These are phyloP conservation scores for Pyropia yezoensis DNA, from an alignment of 23 red algal species.

Conservation along the genomic window DNA sequence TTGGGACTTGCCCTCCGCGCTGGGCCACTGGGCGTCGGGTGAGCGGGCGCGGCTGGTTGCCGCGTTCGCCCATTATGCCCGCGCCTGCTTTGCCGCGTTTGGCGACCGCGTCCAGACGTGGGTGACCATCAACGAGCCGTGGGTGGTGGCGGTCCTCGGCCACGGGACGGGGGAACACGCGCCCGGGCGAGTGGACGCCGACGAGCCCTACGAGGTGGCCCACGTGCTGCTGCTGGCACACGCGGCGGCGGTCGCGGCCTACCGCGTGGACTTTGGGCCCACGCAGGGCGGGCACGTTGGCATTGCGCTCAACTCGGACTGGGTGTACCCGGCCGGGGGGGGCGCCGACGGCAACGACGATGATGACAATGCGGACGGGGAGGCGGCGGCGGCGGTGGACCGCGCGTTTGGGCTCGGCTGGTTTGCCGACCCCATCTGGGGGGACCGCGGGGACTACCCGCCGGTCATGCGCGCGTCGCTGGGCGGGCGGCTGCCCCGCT, in stretches of 20 bases:
- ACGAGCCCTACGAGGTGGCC: conserved; percentile 28
- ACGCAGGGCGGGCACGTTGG: conserved; percentile 34
- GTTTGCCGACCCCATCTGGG: conserved; percentile 51
- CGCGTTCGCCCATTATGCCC: conserved; percentile 34
- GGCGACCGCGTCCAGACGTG: conserved; percentile 41
- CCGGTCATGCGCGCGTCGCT: conserved; percentile 15
- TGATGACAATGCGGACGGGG: conserved; percentile 4
- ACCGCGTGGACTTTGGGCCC: conserved; percentile 30
- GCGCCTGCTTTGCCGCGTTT: conserved; percentile 47
- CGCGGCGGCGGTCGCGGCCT: conserved; percentile 31
- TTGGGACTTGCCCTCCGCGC: conserved; percentile 34
- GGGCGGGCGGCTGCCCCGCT: conserved; percentile 23
- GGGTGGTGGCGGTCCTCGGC: conserved; percentile 34
- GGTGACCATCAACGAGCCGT: conserved; percentile 69
- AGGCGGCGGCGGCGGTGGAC: conserved; percentile 7
- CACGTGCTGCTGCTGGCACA: conserved; percentile 48
- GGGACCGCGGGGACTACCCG: conserved; percentile 36
- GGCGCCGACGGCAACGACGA: no score
- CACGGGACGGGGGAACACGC: conserved; percentile 43
- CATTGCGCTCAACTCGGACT: conserved; percentile 35
- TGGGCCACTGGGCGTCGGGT: conserved; percentile 42
- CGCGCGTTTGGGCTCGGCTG: conserved; percentile 55
- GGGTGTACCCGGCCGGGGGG: conserved; percentile 23
- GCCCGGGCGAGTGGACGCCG: conserved; percentile 17
- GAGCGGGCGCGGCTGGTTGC: conserved; percentile 5